phyloP scores from a whole-genome alignment of 148 eudicot species.

The Cornus suecica region DNA sequence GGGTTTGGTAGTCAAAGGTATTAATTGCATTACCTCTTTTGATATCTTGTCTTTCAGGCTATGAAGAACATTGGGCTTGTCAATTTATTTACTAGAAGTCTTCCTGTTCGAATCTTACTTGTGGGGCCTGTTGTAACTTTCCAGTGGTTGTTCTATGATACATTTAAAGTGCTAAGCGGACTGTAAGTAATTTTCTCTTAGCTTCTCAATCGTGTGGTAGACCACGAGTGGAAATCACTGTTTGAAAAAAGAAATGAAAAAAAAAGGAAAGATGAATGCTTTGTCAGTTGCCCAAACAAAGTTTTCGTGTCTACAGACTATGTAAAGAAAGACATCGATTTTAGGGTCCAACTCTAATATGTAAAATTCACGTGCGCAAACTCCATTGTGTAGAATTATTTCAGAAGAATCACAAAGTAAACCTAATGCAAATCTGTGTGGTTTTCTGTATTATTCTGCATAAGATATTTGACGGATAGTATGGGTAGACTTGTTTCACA shows the following conservation, averaged over 20 bases:
- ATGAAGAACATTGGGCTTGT: conserved; percentile 59
- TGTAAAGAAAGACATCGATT: too few relatives aligned
- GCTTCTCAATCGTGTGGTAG: too few relatives aligned
- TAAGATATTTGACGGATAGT: too few relatives aligned
- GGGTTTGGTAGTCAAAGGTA: neutral
- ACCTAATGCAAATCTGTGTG: too few relatives aligned
- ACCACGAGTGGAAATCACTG: neutral
- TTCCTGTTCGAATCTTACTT: conserved; percentile 70
- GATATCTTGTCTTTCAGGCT: conserved; percentile 45
- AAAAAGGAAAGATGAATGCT: neutral
- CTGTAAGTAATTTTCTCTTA: conserved; percentile 56
- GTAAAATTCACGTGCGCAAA: too few relatives aligned
- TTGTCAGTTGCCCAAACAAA: neutral
- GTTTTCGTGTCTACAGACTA: too few relatives aligned
- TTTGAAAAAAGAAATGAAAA: neutral
- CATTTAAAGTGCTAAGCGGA: conserved; percentile 77
- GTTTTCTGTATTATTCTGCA: too few relatives aligned
- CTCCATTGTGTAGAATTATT: too few relatives aligned
- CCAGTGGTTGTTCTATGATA: conserved; percentile 93
- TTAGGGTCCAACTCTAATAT: too few relatives aligned
- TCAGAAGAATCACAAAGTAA: too few relatives aligned
- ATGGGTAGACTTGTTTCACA: too few relatives aligned
- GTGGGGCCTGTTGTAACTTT: conserved; percentile 91
- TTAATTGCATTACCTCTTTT: neutral
- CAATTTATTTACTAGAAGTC: conserved; percentile 73